Evolutionary conservation across 2,329 filamentous ascomycete species (phyloP), one percentile per base, ranked within the genome.

Genomic region (Trichoderma breve): DNA sequence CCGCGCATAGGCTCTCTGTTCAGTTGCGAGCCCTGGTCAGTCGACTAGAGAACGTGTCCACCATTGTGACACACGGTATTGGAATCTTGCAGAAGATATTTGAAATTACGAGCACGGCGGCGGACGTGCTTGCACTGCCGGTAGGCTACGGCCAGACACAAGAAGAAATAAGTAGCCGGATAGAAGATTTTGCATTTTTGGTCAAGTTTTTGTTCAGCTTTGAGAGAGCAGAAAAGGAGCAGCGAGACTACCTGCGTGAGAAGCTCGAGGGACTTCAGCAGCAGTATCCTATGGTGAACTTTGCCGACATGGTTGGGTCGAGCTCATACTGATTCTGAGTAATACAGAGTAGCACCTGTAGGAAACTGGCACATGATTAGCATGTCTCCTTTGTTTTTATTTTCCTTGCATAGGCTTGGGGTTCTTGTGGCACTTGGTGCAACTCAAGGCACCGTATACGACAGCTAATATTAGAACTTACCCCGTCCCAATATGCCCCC

Each of bases 51-150:
- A 82, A 78, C 71, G 77, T 81, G 21, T 78, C 80, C 47, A 85
- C 84, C 68, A 84, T 89, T 72, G 84, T 84, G 32, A 84, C 87
- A 5, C 87, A 90, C 74, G 87, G 88, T 8, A 86, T 83, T 47
- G 86, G 86, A 26, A 87, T 90, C 70, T 80, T 89, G 67, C 85
- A 88, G 73, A 90, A 90, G 76, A 80, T 90, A 5, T 88, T 90
- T 70, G 88, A 90, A 75, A 87, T 90, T 73, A 86, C 87, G 0
- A 88, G 87, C 76, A 89, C 87, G 2, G 86, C 89, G 60, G 86
- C 87, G 9, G 87, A 89, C 74, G 87, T 90, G 2, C 82, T 89
- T 26, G 85, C 86, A 58, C 79, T 88, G 15, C 85, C 86, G 0
- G 81, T 83, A 7, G 82, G 82, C 0, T 82, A 83, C 0, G 73